phyloP scores from a whole-genome alignment of 306 rosid species.

The Astragalus membranaceus region DNA sequence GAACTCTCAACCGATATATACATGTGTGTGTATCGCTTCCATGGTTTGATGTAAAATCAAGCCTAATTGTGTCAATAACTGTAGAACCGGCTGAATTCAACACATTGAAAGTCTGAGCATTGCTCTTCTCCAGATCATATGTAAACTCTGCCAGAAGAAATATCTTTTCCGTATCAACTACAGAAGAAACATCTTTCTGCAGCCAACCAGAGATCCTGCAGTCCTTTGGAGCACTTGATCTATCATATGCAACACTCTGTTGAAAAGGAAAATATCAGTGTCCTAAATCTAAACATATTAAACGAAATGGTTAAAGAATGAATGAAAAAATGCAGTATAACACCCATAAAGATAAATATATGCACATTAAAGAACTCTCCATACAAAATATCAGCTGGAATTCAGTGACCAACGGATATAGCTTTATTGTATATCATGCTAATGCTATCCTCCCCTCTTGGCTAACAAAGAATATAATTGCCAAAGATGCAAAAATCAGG shows the following conservation, averaged over 20 bases:
- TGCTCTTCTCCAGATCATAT: constrained; percentile 87
- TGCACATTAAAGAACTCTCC: background rate
- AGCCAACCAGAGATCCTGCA: constrained; percentile 94
- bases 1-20: constrained; percentile 89
- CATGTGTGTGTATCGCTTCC: constrained; percentile 89
- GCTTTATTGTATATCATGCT: background rate
- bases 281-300: background rate
- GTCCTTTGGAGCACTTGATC: constrained; percentile 85
- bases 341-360: background rate
- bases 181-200: constrained; percentile 3
- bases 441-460: background rate
- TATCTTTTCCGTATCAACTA: constrained; percentile 38
- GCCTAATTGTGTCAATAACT: constrained; percentile 60
- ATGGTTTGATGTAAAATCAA: constrained; percentile 81
- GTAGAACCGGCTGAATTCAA: constrained; percentile 34
- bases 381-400: background rate
- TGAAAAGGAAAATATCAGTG: constrained; percentile 11
- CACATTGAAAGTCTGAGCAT: constrained; percentile 79
- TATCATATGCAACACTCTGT: constrained; percentile 89
- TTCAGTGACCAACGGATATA: background rate
- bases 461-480: background rate
- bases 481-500: background rate
- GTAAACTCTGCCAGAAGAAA: constrained; percentile 52
- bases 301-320: background rate
- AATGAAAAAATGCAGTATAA: background rate